Conservation (phyloP, 169 alveolate species). For the Theileria equi region DNA sequence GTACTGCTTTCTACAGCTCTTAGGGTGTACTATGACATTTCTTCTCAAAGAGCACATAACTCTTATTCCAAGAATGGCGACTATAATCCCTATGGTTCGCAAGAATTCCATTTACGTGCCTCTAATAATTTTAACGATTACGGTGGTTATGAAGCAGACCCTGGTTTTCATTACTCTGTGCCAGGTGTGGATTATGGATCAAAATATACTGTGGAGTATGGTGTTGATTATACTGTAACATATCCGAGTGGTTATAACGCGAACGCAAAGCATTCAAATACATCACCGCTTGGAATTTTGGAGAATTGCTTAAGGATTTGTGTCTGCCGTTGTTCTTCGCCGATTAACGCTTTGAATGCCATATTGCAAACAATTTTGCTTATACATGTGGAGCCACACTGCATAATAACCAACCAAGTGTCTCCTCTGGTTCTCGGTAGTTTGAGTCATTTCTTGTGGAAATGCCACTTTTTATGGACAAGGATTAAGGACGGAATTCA, state of each 20-base stretch:
- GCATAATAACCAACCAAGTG: slow-evolving; percentile 20
- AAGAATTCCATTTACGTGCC: no score
- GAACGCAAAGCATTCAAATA: background rate
- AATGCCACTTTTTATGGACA: slow-evolving; percentile 63
- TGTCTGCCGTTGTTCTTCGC: slow-evolving; percentile 43
- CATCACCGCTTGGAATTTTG: slow-evolving; percentile 35
- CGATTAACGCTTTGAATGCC: slow-evolving; percentile 45
- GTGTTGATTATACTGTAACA: background rate
- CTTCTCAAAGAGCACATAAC: background rate
- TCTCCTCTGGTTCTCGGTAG: slow-evolving; percentile 51
- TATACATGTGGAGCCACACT: slow-evolving; percentile 13
- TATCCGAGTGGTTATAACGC: background rate
- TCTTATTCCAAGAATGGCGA: background rate
- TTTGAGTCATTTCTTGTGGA: slow-evolving; percentile 52
- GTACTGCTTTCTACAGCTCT: slow-evolving; percentile 36
- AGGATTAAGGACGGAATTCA: slow-evolving; percentile 50
- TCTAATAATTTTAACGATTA: background rate
- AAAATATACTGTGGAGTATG: background rate
- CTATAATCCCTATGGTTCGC: background rate
- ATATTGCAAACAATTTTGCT: slow-evolving; percentile 47
- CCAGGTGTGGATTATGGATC: background rate
- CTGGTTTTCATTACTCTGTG: no score
- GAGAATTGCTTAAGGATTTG: slow-evolving; percentile 55
- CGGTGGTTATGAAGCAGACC: background rate
- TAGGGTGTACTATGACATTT: slow-evolving; percentile 22